These are phyloP conservation scores for Nicotiana obtusifolia DNA, from an alignment of 257 asterid genomes.

Conservation along the genomic window DNA sequence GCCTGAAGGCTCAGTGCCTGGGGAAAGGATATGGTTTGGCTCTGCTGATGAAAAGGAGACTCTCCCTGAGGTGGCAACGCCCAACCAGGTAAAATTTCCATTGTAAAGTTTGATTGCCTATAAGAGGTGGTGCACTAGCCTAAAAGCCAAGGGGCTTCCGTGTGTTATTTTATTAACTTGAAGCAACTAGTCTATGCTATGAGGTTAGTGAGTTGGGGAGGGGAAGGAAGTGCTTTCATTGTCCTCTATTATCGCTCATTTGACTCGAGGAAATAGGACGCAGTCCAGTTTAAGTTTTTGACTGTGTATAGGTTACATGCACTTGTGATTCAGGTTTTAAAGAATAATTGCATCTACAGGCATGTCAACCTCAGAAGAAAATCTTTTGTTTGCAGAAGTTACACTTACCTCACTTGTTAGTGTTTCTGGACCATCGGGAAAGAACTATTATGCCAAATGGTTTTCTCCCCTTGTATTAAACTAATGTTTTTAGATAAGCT, in stretches of 20 bases:
- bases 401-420: neutral
- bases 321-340: neutral
- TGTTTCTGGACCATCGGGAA: neutral
- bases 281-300: neutral
- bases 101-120: neutral
- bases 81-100: constrained; percentile 68
- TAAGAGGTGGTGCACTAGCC: neutral
- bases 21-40: constrained; percentile 96
- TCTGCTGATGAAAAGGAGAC: constrained; percentile 50
- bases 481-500: neutral
- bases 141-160: neutral
- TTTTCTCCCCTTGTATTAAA: neutral
- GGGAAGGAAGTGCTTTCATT: neutral
- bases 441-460: neutral
- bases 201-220: neutral
- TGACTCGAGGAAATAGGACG: neutral
- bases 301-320: neutral
- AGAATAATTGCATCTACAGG: neutral
- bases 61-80: constrained; percentile 77
- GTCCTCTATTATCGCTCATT: neutral
- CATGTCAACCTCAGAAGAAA: neutral
- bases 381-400: neutral
- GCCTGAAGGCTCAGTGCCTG: constrained; percentile 73
- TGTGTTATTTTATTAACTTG: neutral
- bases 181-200: neutral